phyloP scores from a whole-genome alignment of 306 rosid species.

The Lithocarpus polystachyus region DNA sequence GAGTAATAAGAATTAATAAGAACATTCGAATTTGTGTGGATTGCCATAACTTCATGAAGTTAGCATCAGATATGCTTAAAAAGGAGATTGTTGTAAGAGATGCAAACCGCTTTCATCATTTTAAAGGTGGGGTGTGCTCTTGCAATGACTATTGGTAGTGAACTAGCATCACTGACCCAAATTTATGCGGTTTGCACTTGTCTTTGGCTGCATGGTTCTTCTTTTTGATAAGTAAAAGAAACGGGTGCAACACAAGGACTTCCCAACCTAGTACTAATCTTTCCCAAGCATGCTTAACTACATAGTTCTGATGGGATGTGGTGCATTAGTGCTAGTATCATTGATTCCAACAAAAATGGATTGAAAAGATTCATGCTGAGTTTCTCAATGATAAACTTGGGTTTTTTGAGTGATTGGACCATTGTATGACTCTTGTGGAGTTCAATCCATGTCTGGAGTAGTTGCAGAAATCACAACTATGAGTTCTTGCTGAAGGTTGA shows the following conservation, averaged over 20 bases:
- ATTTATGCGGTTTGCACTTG: not conserved
- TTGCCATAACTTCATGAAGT: slow-evolving; percentile 88
- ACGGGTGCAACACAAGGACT: too few species aligned
- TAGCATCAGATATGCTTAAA: slow-evolving; percentile 54
- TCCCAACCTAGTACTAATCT: too few species aligned
- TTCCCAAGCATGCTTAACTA: too few species aligned
- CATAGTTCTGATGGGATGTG: too few species aligned
- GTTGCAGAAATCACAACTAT: not conserved
- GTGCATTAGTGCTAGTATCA: too few species aligned
- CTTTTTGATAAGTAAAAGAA: too few species aligned
- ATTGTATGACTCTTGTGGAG: not conserved
- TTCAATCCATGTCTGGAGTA: not conserved
- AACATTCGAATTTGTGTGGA: slow-evolving; percentile 89
- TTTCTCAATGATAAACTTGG: not conserved
- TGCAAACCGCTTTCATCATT: slow-evolving; percentile 86
- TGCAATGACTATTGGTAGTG: slow-evolving; percentile 78
- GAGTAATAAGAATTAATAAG: slow-evolving; percentile 68
- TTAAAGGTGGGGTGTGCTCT: slow-evolving; percentile 65
- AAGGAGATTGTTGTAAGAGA: slow-evolving; percentile 85
- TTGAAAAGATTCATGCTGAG: not conserved
- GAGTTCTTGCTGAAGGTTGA: not conserved
- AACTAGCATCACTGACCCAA: slow-evolving; percentile 1
- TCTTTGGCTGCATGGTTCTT: not conserved
- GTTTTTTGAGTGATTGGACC: not conserved
- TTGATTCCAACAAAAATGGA: too few species aligned